Percentiles rank a stretch among this genome's conserved stretches.
These are phyloP conservation scores for Sporothrix dimorphospora DNA, from an alignment of 2,329 filamentous ascomycete species.

Conservation along the genomic window DNA sequence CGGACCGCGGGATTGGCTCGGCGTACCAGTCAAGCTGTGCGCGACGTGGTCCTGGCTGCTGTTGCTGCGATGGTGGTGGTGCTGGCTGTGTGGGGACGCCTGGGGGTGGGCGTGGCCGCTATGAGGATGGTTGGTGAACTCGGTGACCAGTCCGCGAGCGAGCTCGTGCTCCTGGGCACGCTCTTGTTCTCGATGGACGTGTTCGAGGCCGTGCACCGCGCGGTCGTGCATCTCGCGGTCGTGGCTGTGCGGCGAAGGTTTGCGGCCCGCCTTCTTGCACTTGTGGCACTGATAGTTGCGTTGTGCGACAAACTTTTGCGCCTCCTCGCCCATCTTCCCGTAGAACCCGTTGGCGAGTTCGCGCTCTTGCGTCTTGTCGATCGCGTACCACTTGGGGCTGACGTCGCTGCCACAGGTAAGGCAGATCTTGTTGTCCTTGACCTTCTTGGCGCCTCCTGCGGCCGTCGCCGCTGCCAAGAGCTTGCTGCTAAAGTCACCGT, in stretches of 20 bases:
- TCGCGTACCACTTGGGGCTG: slow-evolving; percentile 74
- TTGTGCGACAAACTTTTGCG: slow-evolving; percentile 62
- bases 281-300: slow-evolving; percentile 75
- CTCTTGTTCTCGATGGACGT: slow-evolving; percentile 3
- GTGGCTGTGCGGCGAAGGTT: slow-evolving; percentile 43
- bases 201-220: background rate
- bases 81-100: background rate
- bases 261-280: slow-evolving; percentile 62
- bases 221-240: slow-evolving; percentile 6
- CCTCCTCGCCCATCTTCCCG: slow-evolving; percentile 57
- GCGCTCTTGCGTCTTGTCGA: slow-evolving; percentile 56
- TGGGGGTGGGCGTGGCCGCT: background rate
- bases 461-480: slow-evolving; percentile 36
- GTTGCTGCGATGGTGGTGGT: background rate
- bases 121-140: slow-evolving; percentile 3
- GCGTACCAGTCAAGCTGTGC: background rate
- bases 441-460: slow-evolving; percentile 38
- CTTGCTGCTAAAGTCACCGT: slow-evolving; percentile 30
- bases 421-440: slow-evolving; percentile 61
- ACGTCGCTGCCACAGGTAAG: slow-evolving; percentile 69
- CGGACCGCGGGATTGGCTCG: background rate
- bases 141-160: background rate
- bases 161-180: slow-evolving; percentile 18
- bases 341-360: slow-evolving; percentile 56
- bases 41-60: slow-evolving; percentile 37